A percentile compares a stretch with the other conserved stretches of the same genome.
Evolutionary conservation across 1,139 yeast genomes (phyloP).

Genomic region (Magnusiomyces tetraspermus): DNA sequence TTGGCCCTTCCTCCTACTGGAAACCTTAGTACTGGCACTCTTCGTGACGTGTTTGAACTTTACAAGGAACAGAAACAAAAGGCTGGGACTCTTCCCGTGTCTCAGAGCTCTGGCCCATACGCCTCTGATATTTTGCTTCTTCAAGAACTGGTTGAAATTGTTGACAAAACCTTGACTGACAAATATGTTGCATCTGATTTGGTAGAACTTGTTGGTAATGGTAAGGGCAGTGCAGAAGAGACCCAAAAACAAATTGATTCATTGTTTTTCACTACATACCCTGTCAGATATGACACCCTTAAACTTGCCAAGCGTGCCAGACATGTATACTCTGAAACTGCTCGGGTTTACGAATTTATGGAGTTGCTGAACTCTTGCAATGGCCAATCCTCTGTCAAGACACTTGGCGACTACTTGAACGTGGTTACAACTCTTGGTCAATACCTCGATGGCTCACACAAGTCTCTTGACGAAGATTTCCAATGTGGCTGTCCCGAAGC

Average conservation of each 20-base stretch:
- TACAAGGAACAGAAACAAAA: constrained; percentile 22
- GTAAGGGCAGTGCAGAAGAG: not conserved
- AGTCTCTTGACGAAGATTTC: constrained; percentile 41
- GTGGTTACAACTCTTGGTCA: constrained; percentile 37
- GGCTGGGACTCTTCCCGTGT: not conserved
- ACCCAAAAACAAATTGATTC: not conserved
- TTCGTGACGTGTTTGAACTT: constrained; percentile 54
- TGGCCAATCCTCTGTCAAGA: constrained; percentile 16
- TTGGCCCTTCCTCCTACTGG: constrained; percentile 44
- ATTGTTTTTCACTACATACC: constrained; percentile 33
- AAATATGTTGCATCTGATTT: not conserved
- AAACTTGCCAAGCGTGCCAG: constrained; percentile 51
- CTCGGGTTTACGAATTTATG: constrained; percentile 49
- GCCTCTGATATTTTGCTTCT: constrained; percentile 18
- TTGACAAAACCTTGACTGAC: not conserved
- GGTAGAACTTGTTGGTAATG: not conserved
- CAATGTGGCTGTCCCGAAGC: constrained; percentile 50
- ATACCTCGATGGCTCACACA: constrained; percentile 53
- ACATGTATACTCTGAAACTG: constrained; percentile 58
- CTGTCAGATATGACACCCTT: constrained; percentile 48
- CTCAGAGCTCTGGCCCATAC: not conserved
- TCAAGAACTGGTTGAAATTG: constrained; percentile 25
- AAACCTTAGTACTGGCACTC: constrained; percentile 51
- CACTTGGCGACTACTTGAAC: constrained; percentile 30
- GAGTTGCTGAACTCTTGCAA: constrained; percentile 1